phyloP scores from a whole-genome alignment of 768 basidiomycete genomes.

The Erythrobasidium yunnanense region DNA sequence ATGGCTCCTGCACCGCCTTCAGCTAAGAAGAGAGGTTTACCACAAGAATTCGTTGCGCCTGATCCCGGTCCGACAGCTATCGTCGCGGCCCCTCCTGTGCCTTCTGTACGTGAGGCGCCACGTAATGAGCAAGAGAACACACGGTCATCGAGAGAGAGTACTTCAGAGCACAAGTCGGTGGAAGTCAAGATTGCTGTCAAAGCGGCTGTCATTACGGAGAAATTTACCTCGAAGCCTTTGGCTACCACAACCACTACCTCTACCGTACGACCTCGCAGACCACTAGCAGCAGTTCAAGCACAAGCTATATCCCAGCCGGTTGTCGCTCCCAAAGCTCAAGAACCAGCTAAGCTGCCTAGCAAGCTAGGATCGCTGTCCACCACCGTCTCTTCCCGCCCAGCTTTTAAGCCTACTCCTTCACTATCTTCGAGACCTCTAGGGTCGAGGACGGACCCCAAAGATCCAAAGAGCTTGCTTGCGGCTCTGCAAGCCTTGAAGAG shows the following conservation, averaged over 20 bases:
- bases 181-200: background rate
- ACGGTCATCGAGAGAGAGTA: background rate
- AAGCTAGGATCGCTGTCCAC: background rate
- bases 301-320: background rate
- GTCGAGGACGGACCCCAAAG: background rate
- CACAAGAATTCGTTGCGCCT: conserved; percentile 2
- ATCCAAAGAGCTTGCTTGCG: background rate
- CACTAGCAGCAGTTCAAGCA: background rate
- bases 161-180: no score
- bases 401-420: background rate
- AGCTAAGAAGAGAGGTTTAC: background rate
- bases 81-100: background rate
- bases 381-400: background rate
- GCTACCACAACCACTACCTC: background rate
- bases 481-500: background rate
- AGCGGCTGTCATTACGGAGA: background rate
- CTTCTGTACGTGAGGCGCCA: background rate
- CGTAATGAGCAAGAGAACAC: background rate
- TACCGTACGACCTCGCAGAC: background rate
- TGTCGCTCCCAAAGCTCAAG: background rate
- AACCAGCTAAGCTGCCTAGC: no score
- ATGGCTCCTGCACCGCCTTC: background rate
- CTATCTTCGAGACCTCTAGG: background rate
- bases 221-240: background rate
- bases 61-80: conserved; percentile 15